phyloP scores from a whole-genome alignment of 2,329 filamentous ascomycete species.

The Fusarium miscanthi region DNA sequence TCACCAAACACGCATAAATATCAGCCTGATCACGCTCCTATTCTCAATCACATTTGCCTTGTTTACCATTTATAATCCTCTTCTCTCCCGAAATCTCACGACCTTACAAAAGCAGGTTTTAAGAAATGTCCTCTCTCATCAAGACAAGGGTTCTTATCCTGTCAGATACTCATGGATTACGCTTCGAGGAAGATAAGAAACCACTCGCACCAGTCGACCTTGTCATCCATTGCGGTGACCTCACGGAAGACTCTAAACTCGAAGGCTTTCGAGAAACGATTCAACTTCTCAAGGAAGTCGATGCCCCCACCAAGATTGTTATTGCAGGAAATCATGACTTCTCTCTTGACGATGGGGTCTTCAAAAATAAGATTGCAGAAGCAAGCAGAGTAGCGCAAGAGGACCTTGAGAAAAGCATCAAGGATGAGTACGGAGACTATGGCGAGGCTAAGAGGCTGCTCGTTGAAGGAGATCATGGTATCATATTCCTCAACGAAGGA shows the following conservation, averaged over 20 bases:
- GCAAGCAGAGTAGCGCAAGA: slow-evolving; percentile 15
- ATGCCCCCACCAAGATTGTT: slow-evolving; percentile 59
- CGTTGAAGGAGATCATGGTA: slow-evolving; percentile 41
- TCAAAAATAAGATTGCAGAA: slow-evolving; percentile 45
- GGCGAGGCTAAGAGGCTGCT: slow-evolving; percentile 51
- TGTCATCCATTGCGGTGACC: slow-evolving; percentile 62
- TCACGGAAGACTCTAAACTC: slow-evolving; percentile 58
- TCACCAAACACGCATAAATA: fast-evolving
- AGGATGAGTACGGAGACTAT: slow-evolving; percentile 51
- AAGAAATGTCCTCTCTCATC: not conserved
- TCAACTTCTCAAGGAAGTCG: slow-evolving; percentile 51
- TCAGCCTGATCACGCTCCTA: fast-evolving
- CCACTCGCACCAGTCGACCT: slow-evolving; percentile 50
- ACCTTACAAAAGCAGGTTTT: fast-evolving
- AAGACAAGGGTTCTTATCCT: slow-evolving; percentile 33
- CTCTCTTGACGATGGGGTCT: slow-evolving; percentile 51
- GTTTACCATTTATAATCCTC: fast-evolving
- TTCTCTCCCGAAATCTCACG: fast-evolving
- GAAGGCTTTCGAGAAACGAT: slow-evolving; percentile 53
- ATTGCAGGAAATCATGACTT: slow-evolving; percentile 67
- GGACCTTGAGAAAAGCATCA: slow-evolving; percentile 10
- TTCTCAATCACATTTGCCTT: fast-evolving
- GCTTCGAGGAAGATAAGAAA: not conserved
- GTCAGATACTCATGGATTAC: slow-evolving; percentile 32
- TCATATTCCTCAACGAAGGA: slow-evolving; percentile 57